phyloP scores from a whole-genome alignment of 1,284 basidiomycete species.

The Marasmius fiardii region DNA sequence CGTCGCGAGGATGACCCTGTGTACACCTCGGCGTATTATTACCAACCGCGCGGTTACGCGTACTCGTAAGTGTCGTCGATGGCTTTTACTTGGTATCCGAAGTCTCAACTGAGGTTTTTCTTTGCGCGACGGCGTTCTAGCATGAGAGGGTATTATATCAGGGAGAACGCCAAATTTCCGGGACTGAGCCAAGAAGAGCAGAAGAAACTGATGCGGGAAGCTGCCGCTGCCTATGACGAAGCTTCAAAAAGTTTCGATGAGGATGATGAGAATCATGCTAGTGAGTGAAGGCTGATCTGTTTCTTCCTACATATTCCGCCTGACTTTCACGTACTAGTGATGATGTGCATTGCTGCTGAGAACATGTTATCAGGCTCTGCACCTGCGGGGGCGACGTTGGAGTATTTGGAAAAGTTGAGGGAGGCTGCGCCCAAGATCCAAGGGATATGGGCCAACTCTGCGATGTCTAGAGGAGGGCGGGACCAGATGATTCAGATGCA shows the following conservation, averaged over 20 bases:
- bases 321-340: not conserved
- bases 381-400: not conserved
- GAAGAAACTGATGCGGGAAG: not conserved
- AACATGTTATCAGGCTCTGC: not conserved
- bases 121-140: not conserved
- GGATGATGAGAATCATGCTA: slow-evolving; percentile 27
- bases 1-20: slow-evolving; percentile 2
- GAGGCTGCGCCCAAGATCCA: not conserved
- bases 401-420: not conserved
- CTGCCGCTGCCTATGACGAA: slow-evolving; percentile 3
- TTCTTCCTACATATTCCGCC: not conserved
- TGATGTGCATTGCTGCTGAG: not conserved
- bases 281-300: slow-evolving; percentile 14
- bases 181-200: not conserved
- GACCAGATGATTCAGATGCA: not conserved
- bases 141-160: not conserved
- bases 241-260: slow-evolving; percentile 23
- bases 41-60: not conserved
- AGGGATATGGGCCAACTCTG: not conserved
- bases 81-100: not conserved
- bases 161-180: not conserved
- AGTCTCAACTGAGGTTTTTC: not conserved
- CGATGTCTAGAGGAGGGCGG: not conserved
- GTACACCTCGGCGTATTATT: slow-evolving; percentile 4
- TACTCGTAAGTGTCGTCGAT: not conserved